Conservation (phyloP, 495 filamentous ascomycete species). For the Lophiostoma macrostomum region DNA sequence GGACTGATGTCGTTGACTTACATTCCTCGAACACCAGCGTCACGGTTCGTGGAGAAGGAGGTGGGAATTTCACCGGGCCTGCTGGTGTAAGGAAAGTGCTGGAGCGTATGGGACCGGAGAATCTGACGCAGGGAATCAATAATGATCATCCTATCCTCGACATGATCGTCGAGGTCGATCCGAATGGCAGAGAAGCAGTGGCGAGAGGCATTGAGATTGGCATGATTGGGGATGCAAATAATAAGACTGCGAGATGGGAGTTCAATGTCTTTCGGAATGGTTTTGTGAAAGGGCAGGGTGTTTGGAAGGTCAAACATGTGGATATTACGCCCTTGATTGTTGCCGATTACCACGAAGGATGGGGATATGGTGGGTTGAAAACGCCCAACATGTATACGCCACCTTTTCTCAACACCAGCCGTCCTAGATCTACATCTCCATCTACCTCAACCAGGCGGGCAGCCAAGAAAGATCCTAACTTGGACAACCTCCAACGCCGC, state of each 20-base stretch:
- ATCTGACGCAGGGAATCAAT: conserved; percentile 19
- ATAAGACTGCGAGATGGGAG: conserved; percentile 15
- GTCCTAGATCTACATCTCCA: neutral
- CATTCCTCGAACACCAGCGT: neutral
- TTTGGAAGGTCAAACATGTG: conserved; percentile 11
- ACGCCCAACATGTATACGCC: neutral
- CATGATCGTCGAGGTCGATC: conserved; percentile 11
- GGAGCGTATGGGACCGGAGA: conserved; percentile 16
- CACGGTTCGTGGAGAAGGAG: neutral
- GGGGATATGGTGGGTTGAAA: conserved; percentile 6
- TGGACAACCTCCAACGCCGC: conserved; percentile 15
- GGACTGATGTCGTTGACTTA: conserved; percentile 24
- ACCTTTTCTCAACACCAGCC: conserved; percentile 4
- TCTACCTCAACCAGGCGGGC: too few species aligned
- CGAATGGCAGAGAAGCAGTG: conserved; percentile 11
- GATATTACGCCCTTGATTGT: conserved; percentile 11
- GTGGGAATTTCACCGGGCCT: neutral
- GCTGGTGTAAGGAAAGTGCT: conserved; percentile 4
- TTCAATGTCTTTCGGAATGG: conserved; percentile 23
- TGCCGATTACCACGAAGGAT: conserved; percentile 26
- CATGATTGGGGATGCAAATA: conserved; percentile 26
- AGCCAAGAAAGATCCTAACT: neutral
- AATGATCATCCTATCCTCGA: conserved; percentile 25
- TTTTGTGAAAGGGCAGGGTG: conserved; percentile 16
- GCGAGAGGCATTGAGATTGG: conserved; percentile 17